Conservation (phyloP, 208 protist genomes). For the Leishmania major region DNA sequence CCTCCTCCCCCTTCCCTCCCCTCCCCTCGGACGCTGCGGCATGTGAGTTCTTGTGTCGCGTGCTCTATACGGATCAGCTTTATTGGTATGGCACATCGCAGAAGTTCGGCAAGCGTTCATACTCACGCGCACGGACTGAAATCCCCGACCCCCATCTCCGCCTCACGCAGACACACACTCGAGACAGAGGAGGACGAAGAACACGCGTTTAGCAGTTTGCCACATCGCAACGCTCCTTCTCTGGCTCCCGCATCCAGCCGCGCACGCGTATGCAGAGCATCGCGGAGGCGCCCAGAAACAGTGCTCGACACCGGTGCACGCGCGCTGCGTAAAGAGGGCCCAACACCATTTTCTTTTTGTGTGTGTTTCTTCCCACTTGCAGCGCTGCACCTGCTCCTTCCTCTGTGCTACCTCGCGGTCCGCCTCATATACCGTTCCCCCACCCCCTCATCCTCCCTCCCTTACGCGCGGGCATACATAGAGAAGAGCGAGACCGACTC, state of each 20-base stretch:
- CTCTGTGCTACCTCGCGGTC: too few relatives aligned
- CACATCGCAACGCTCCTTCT: not conserved
- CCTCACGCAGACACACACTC: not conserved
- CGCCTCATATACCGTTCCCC: not conserved
- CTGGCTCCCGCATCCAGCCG: too few relatives aligned
- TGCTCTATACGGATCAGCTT: not conserved
- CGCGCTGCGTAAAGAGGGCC: not conserved
- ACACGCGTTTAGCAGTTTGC: too few relatives aligned
- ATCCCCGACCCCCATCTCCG: not conserved
- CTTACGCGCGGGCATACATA: not conserved
- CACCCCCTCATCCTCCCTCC: not conserved
- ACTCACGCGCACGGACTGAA: too few relatives aligned
- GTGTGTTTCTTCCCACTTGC: not conserved
- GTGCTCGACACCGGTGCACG: too few relatives aligned
- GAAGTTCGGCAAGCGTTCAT: too few relatives aligned
- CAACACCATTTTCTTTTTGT: not conserved
- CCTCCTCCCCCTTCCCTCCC: not conserved
- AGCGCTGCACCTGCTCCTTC: not conserved
- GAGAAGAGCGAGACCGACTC: not conserved
- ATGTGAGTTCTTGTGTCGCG: not conserved
- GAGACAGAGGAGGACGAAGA: too few relatives aligned
- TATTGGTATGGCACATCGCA: too few relatives aligned
- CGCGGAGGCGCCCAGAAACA: not conserved
- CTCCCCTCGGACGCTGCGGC: too few relatives aligned
- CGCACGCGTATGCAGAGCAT: not conserved